A percentile compares a stretch with the other conserved stretches of the same genome.
These are phyloP conservation scores for Candida easanensis DNA, from an alignment of 805 yeast species.

Conservation along the genomic window DNA sequence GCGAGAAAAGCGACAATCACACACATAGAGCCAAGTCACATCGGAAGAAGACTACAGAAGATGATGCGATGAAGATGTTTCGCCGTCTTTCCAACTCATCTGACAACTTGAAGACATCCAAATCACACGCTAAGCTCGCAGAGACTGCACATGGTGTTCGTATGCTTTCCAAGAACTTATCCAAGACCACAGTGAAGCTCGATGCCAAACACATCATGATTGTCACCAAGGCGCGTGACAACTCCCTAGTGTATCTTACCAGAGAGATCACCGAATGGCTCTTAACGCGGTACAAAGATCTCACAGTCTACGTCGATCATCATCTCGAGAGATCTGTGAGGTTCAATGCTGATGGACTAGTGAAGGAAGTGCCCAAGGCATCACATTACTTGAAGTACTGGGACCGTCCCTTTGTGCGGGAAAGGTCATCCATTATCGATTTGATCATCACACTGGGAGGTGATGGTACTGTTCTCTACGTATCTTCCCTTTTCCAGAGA, in stretches of 20 bases:
- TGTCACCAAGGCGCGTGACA: constrained; percentile 88
- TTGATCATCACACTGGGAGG: constrained; percentile 90
- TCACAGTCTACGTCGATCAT: constrained; percentile 70
- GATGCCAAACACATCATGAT: constrained; percentile 71
- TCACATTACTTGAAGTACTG: constrained; percentile 57
- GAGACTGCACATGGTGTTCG: constrained; percentile 82
- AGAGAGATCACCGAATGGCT: constrained; percentile 81
- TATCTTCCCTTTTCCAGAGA: constrained; percentile 80
- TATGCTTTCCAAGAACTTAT: constrained; percentile 65
- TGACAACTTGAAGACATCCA: constrained; percentile 51
- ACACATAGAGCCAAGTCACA: constrained; percentile 2
- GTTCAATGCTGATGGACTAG: constrained; percentile 57
- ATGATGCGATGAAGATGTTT: constrained; percentile 23
- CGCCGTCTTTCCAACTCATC: constrained; percentile 25
- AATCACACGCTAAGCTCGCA: constrained; percentile 72
- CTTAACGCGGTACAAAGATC: constrained; percentile 36
- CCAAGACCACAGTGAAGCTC: constrained; percentile 67
- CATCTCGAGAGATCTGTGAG: constrained; percentile 58
- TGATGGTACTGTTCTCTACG: constrained; percentile 91
- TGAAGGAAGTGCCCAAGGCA: constrained; percentile 45
- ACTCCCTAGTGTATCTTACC: constrained; percentile 70
- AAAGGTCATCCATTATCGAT: constrained; percentile 52
- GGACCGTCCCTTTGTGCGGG: constrained; percentile 55
- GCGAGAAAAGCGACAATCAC: background rate
- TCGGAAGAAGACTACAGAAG: constrained; percentile 10